Conservation (phyloP, 352 stramenopile species). For the Lagenidium giganteum region DNA sequence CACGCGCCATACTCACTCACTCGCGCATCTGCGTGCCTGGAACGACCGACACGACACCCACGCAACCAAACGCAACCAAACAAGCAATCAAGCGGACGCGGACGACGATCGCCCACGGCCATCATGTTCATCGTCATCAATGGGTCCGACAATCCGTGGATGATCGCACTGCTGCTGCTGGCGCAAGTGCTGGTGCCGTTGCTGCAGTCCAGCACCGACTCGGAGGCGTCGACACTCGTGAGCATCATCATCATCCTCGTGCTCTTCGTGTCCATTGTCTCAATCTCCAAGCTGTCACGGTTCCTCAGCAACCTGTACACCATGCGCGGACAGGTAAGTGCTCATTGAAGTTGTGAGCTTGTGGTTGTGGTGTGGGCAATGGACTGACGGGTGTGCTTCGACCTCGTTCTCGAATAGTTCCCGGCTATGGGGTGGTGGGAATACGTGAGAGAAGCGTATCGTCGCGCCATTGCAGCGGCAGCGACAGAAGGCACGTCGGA, state of each 20-base stretch:
- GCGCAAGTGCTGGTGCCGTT: conserved; percentile 72
- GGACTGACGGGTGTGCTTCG: not conserved
- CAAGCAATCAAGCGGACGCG: not conserved
- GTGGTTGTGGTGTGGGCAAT: not conserved
- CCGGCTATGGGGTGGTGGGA: conserved; percentile 51
- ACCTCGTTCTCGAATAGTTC: conserved; percentile 15
- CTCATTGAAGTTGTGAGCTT: too few species aligned
- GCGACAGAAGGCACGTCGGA: conserved; percentile 32
- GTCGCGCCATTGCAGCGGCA: conserved; percentile 23
- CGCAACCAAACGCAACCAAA: not conserved
- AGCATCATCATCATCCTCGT: conserved; percentile 51
- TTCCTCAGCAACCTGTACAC: conserved; percentile 37
- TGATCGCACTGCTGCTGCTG: conserved; percentile 72
- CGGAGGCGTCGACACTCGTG: conserved; percentile 41
- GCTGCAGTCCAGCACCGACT: conserved; percentile 65
- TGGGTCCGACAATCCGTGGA: conserved; percentile 73
- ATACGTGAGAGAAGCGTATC: conserved; percentile 55
- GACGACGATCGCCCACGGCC: not conserved
- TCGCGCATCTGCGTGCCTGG: too few species aligned
- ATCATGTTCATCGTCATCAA: conserved; percentile 80
- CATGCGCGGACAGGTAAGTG: conserved; percentile 15
- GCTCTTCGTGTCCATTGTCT: conserved; percentile 47
- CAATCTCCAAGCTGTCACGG: conserved; percentile 51
- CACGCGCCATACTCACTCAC: too few species aligned
- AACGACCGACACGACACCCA: not conserved